phyloP scores from a whole-genome alignment of 495 filamentous ascomycete genomes.

The Podospora fimiseda region DNA sequence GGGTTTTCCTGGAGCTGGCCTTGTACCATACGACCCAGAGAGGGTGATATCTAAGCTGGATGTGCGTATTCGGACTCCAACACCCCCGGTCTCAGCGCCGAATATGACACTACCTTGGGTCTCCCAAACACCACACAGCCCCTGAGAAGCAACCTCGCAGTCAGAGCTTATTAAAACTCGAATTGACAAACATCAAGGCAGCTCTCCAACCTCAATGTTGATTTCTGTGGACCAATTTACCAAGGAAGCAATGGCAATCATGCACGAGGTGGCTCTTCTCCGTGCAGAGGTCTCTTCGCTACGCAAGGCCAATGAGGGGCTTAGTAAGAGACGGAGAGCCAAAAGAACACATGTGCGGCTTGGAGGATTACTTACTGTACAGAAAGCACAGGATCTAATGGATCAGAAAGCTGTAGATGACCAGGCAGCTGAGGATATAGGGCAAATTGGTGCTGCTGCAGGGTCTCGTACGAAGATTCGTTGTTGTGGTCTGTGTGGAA shows the following conservation, averaged over 20 bases:
- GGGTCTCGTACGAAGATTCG: not conserved
- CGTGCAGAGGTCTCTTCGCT: not conserved
- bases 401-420: not conserved
- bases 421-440: not conserved
- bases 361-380: not conserved
- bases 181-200: slow-evolving; percentile 3
- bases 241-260: slow-evolving; percentile 5
- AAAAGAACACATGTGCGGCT: slow-evolving; percentile 6
- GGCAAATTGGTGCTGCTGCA: not conserved
- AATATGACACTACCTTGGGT: slow-evolving; percentile 7
- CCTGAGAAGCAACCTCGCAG: not conserved
- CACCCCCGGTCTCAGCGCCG: not conserved
- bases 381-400: not conserved
- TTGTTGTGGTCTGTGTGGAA: not conserved
- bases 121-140: not conserved
- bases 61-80: not conserved
- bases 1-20: not conserved
- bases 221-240: slow-evolving; percentile 6
- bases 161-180: slow-evolving; percentile 7
- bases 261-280: slow-evolving; percentile 1
- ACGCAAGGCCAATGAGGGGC: not conserved
- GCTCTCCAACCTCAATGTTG: slow-evolving; percentile 5
- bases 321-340: slow-evolving; percentile 8
- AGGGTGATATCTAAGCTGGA: not conserved
- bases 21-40: slow-evolving; percentile 4